Conservation (phyloP, 305 asterid genomes). For the Petunia hybrid region DNA sequence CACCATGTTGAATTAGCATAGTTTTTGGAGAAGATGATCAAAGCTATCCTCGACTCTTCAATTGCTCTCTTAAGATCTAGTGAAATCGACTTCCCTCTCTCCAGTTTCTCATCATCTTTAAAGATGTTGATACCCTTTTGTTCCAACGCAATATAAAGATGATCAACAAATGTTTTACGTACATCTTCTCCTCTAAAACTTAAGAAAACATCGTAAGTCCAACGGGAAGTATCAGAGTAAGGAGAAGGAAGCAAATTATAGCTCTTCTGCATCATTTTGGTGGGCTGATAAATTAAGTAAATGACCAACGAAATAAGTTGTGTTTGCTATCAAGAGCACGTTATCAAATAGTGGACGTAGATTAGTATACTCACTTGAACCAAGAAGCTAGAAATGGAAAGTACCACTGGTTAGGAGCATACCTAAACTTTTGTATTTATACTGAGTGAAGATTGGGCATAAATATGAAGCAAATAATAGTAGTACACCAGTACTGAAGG, state of each 20-base stretch:
- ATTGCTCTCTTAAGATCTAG: neutral
- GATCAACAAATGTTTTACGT: conserved; percentile 26
- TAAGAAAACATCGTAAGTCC: conserved; percentile 26
- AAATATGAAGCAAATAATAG: too few species aligned
- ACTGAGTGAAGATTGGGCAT: too few species aligned
- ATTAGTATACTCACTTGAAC: too few species aligned
- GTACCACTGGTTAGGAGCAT: too few species aligned
- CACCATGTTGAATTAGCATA: conserved; percentile 37
- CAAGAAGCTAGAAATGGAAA: too few species aligned
- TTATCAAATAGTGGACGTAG: too few species aligned
- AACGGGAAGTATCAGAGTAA: neutral
- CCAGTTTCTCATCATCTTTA: conserved; percentile 29
- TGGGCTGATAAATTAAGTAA: neutral
- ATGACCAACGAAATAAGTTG: too few species aligned
- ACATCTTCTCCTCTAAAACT: conserved; percentile 34
- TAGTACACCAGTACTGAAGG: neutral
- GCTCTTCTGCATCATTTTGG: neutral
- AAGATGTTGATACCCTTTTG: conserved; percentile 31
- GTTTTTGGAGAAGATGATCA: conserved; percentile 34
- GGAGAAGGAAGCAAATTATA: neutral
- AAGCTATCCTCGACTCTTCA: conserved; percentile 17
- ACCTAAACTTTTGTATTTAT: too few species aligned
- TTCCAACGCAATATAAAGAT: conserved; percentile 25
- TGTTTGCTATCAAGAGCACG: too few species aligned
- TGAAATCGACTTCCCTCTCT: conserved; percentile 26